These are phyloP conservation scores for Trametes punicea DNA, from an alignment of 768 basidiomycete species.

Conservation along the genomic window DNA sequence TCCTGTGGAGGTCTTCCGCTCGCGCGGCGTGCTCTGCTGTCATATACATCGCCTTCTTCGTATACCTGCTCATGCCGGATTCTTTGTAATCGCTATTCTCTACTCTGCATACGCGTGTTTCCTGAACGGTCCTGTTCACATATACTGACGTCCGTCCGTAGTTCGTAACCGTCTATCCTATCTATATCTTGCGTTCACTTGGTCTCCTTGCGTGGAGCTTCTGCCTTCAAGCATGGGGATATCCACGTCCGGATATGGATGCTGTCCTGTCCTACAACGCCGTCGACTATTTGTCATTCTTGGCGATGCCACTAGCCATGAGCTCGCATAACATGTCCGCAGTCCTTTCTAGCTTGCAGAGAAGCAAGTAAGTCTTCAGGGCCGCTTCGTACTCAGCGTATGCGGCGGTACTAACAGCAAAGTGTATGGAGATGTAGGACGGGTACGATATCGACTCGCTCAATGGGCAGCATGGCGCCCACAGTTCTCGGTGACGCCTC, in stretches of 20 bases:
- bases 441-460: conserved; percentile 52
- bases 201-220: too few species aligned
- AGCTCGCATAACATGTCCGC: too few species aligned
- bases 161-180: neutral
- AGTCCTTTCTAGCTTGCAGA: too few species aligned
- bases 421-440: conserved; percentile 40
- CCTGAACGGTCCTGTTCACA: neutral
- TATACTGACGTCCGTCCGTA: conserved; percentile 11
- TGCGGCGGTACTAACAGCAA: too few species aligned
- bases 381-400: too few species aligned
- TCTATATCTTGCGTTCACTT: neutral
- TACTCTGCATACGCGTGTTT: neutral
- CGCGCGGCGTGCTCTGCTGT: neutral
- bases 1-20: neutral
- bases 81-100: conserved; percentile 5
- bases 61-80: conserved; percentile 4
- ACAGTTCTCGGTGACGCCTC: conserved; percentile 21
- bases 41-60: neutral
- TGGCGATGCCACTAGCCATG: too few species aligned
- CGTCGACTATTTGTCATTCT: conserved; percentile 7
- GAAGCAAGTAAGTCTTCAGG: conserved; percentile 28
- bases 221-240: too few species aligned
- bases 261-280: neutral
- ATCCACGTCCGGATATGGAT: neutral
- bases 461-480: conserved; percentile 21